phyloP scores from a whole-genome alignment of 345 rosid species.

The Hibiscus trionum region DNA sequence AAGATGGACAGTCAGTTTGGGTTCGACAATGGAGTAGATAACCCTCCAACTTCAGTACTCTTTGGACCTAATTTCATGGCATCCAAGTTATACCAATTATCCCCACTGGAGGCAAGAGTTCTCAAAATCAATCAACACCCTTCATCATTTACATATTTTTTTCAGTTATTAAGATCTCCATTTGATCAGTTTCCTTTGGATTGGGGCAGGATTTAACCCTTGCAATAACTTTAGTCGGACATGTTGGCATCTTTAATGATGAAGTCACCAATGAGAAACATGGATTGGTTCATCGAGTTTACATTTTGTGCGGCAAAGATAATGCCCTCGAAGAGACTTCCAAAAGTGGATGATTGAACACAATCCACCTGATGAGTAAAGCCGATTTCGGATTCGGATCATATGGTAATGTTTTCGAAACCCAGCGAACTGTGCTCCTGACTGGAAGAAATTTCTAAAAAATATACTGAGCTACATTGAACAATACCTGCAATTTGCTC shows the following conservation, averaged over 20 bases:
- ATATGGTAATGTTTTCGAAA: constrained; percentile 38
- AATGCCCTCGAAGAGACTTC: background rate
- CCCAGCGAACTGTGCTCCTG: constrained; percentile 21
- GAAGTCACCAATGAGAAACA: constrained; percentile 20
- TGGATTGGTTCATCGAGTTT: constrained; percentile 23
- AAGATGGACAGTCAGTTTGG: constrained; percentile 19
- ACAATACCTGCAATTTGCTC: background rate
- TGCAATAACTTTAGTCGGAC: constrained; percentile 23
- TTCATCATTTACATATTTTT: background rate
- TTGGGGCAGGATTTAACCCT: constrained; percentile 27
- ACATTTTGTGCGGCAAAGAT: constrained; percentile 27
- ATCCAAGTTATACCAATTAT: constrained; percentile 27
- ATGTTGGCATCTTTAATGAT: background rate
- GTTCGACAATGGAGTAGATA: constrained; percentile 16
- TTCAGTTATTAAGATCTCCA: background rate
- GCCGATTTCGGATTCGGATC: constrained; percentile 31
- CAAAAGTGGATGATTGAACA: constrained; percentile 33
- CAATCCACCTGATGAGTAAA: constrained; percentile 25
- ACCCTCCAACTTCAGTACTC: constrained; percentile 16
- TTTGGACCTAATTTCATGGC: constrained; percentile 19
- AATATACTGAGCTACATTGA: background rate
- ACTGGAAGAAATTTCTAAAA: constrained; percentile 24
- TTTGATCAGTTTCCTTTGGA: background rate
- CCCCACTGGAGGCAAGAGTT: constrained; percentile 29
- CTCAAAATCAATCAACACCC: background rate